Conservation (phyloP, 1,284 basidiomycete species). For the Amylostereum areolatum region DNA sequence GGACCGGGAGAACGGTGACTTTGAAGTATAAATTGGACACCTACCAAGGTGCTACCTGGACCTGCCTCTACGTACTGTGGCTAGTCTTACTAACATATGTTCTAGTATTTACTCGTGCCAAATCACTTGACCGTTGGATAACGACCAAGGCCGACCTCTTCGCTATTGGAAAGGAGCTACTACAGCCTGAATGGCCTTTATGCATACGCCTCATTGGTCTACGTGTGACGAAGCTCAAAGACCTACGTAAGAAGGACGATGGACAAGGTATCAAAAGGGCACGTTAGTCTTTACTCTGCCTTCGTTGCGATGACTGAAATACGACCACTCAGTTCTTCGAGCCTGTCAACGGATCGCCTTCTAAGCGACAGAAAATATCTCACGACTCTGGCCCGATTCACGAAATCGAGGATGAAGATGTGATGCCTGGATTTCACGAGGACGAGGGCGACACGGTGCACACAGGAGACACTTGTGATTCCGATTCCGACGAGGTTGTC, state of each 20-base stretch:
- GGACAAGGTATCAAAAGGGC: conserved; percentile 58
- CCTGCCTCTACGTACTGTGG: not conserved
- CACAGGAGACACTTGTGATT: conserved; percentile 8
- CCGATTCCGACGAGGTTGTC: conserved; percentile 11
- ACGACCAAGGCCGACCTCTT: conserved; percentile 75
- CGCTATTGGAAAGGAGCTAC: conserved; percentile 76
- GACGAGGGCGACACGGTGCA: conserved; percentile 31
- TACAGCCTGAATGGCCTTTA: conserved; percentile 73
- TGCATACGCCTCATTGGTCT: conserved; percentile 78
- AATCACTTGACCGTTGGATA: conserved; percentile 71
- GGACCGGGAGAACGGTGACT: conserved; percentile 74
- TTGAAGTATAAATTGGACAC: conserved; percentile 79
- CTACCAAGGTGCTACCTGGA: conserved; percentile 50
- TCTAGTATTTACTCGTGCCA: conserved; percentile 76
- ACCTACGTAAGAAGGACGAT: conserved; percentile 51
- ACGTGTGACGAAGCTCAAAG: conserved; percentile 79
- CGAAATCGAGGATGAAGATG: conserved; percentile 28
- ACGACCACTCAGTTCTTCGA: conserved; percentile 48
- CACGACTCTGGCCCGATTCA: conserved; percentile 14
- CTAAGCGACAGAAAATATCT: conserved; percentile 35
- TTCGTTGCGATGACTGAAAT: not conserved
- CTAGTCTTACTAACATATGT: conserved; percentile 1
- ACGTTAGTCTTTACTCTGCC: conserved; percentile 15
- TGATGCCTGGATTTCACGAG: conserved; percentile 54
- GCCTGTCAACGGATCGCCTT: conserved; percentile 25